Conservation (phyloP, 164 flowering plant genomes). For the Santalum album region DNA sequence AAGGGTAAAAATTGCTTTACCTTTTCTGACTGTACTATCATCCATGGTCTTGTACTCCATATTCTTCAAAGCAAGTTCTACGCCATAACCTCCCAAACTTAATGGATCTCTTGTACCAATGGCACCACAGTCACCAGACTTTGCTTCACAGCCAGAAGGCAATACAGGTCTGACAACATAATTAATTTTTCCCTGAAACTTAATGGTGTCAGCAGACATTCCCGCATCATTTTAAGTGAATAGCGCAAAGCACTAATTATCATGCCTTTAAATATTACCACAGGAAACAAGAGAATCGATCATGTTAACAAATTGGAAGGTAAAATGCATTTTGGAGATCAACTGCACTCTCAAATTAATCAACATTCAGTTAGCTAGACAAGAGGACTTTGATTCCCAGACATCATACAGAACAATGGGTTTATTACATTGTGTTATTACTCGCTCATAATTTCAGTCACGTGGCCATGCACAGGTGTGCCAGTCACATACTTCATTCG, state of each 20-base stretch:
- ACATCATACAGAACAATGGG: too few species aligned
- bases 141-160: slow-evolving; percentile 74
- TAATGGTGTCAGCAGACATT: not conserved
- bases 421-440: too few species aligned
- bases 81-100: slow-evolving; percentile 95
- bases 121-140: slow-evolving; percentile 51
- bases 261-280: not conserved
- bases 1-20: slow-evolving; percentile 18
- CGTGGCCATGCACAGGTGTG: too few species aligned
- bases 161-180: slow-evolving; percentile 89
- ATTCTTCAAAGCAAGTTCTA: slow-evolving; percentile 96
- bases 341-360: not conserved
- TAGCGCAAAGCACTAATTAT: not conserved
- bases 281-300: too few species aligned
- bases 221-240: not conserved
- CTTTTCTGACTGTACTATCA: slow-evolving; percentile 78
- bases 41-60: slow-evolving; percentile 99
- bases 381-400: too few species aligned
- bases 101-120: slow-evolving; percentile 64
- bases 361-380: too few species aligned
- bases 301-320: too few species aligned
- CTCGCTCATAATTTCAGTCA: too few species aligned
- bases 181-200: slow-evolving; percentile 62
- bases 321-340: too few species aligned
- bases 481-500: too few species aligned